Evolutionary conservation across 345 rosid species (phyloP).

Genomic region (Ricinus communis): DNA sequence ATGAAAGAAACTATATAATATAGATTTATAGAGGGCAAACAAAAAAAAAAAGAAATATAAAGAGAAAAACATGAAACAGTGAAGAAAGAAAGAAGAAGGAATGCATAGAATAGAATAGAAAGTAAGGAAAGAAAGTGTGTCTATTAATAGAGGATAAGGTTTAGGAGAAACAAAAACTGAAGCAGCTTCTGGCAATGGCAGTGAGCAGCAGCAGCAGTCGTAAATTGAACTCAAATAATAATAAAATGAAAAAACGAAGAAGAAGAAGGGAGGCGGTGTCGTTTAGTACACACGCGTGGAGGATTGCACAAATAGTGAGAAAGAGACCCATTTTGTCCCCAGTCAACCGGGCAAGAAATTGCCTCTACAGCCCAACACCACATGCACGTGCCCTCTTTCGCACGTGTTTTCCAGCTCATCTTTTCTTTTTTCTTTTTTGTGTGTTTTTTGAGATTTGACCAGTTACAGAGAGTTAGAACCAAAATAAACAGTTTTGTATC

Average conservation of each 20-base stretch:
- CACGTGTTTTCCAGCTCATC: slow-evolving; percentile 20
- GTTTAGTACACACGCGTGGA: slow-evolving; percentile 15
- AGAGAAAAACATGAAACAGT: too few species aligned
- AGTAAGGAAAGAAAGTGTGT: too few species aligned
- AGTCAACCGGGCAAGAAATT: slow-evolving; percentile 20
- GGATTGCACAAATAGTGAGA: background rate
- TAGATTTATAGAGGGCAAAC: too few species aligned
- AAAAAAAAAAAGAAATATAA: too few species aligned
- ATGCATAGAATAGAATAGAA: too few species aligned
- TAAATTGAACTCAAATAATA: too few species aligned
- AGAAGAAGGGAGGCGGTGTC: slow-evolving; percentile 15
- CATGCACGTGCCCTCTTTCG: slow-evolving; percentile 12
- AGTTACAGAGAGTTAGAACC: too few species aligned
- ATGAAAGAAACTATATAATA: too few species aligned
- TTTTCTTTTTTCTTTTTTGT: background rate
- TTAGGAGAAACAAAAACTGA: too few species aligned
- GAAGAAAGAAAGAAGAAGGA: too few species aligned
- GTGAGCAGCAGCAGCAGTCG: background rate
- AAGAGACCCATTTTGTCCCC: slow-evolving; percentile 6
- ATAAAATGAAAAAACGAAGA: too few species aligned
- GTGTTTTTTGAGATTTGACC: background rate
- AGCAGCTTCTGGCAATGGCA: background rate
- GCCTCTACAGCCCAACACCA: slow-evolving; percentile 11
- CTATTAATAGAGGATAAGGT: too few species aligned
- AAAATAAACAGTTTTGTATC: background rate